phyloP scores from a whole-genome alignment of 768 basidiomycete genomes.

The Suillus bovinus region DNA sequence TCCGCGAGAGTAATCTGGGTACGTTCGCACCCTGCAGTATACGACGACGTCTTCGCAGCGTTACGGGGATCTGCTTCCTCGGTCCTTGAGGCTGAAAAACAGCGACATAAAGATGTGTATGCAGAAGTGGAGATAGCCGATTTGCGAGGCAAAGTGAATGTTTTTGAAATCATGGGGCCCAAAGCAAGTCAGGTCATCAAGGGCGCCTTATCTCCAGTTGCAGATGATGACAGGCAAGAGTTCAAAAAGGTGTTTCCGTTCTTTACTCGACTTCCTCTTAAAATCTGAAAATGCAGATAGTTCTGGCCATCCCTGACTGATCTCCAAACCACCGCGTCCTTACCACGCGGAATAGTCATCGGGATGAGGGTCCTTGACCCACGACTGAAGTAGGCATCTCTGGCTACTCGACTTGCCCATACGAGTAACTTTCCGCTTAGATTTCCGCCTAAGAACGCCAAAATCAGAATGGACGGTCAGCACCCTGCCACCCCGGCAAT shows the following conservation, averaged over 20 bases:
- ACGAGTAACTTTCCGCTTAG: conserved; percentile 37
- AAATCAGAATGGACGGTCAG: conserved; percentile 36
- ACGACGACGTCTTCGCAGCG: conserved; percentile 52
- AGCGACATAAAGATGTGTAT: conserved; percentile 19
- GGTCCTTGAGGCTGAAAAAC: conserved; percentile 41
- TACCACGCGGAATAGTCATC: conserved; percentile 75
- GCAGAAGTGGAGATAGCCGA: conserved; percentile 66
- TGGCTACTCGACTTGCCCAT: neutral
- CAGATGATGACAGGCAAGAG: conserved; percentile 49
- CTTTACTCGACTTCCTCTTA: neutral
- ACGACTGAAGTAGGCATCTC: conserved; percentile 66
- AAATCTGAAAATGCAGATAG: conserved; percentile 12
- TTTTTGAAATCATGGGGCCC: conserved; percentile 91
- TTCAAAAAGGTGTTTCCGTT: conserved; percentile 52
- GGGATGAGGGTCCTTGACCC: conserved; percentile 87
- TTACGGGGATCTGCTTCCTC: conserved; percentile 53
- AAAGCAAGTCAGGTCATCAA: conserved; percentile 74
- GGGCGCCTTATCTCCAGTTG: conserved; percentile 55
- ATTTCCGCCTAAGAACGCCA: conserved; percentile 82
- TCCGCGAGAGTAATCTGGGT: conserved; percentile 63
- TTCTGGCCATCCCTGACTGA: conserved; percentile 61
- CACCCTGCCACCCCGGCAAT: conserved; percentile 29
- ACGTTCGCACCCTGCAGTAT: conserved; percentile 74
- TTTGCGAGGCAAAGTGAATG: conserved; percentile 66
- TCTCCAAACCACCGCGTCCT: conserved; percentile 61